A percentile compares a stretch with the other conserved stretches of the same genome.
phyloP scores from a whole-genome alignment of 2,329 filamentous ascomycete species.

The Nigrograna mackinnonii region DNA sequence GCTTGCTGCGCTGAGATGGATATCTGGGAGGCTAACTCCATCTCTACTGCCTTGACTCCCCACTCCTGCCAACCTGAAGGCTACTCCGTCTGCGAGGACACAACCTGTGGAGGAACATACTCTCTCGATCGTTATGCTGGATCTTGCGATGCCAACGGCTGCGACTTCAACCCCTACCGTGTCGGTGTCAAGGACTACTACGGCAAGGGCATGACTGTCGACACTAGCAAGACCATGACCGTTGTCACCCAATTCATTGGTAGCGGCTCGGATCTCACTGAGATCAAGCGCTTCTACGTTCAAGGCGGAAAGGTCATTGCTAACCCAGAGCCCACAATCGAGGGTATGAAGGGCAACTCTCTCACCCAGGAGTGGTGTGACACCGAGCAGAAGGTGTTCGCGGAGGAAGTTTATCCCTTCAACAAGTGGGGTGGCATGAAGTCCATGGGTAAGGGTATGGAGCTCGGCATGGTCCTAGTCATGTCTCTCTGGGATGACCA shows the following conservation, averaged over 20 bases:
- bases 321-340: slow-evolving; percentile 46
- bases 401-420: slow-evolving; percentile 50
- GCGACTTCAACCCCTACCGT: slow-evolving; percentile 64
- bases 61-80: slow-evolving; percentile 62
- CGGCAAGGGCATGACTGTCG: slow-evolving; percentile 55
- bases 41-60: slow-evolving; percentile 65
- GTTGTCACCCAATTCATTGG: slow-evolving; percentile 56
- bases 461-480: slow-evolving; percentile 64
- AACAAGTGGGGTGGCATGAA: slow-evolving; percentile 58
- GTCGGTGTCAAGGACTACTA: slow-evolving; percentile 66
- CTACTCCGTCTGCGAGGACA: slow-evolving; percentile 58
- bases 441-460: slow-evolving; percentile 58
- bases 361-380: slow-evolving; percentile 36
- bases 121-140: slow-evolving; percentile 63
- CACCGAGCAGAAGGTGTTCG: slow-evolving; percentile 29
- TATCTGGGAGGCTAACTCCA: slow-evolving; percentile 69
- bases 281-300: slow-evolving; percentile 54
- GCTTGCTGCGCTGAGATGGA: slow-evolving; percentile 69
- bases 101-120: slow-evolving; percentile 47
- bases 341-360: slow-evolving; percentile 46
- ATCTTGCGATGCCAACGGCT: slow-evolving; percentile 68
- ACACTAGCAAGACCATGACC: slow-evolving; percentile 45
- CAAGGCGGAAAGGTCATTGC: slow-evolving; percentile 53
- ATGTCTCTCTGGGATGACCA: slow-evolving; percentile 68
- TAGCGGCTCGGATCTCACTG: slow-evolving; percentile 42